Evolutionary conservation across 768 basidiomycete genomes (phyloP), one percentile per base, ranked within the genome.

Genomic region (Lactarius deliciosus): DNA sequence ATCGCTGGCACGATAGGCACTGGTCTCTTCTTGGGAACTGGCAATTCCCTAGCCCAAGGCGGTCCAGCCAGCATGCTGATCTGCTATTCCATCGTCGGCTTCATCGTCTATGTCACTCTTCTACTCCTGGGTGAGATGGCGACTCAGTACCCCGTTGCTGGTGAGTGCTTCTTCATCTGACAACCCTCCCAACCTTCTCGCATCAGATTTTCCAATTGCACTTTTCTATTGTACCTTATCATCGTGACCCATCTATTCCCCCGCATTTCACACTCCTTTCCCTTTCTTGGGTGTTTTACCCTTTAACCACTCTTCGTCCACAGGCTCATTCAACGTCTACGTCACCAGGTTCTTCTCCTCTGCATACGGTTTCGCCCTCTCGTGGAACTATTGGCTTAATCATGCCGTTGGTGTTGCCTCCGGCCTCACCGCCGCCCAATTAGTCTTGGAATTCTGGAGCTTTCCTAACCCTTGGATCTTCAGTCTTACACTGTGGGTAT

Each of bases 321-420:
- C 67, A 77, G 94, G 94, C 3, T 94, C 92, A 8, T 96, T 96
- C 81, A 94, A 90, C 70, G 85, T 90, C 0, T 94, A 95, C 72
- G 81, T 90, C 0, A 89, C 86, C 2, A 88, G 94, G 45, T 94
- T 96, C 78, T 88, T 96, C 74, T 93, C 91, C 9, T 90, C 92
- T 0, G 86, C 90, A 2, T 94, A 92, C 74, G 92, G 91, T 1
- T 95, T 95, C 70, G 91, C 92, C 2, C 79, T 94, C 36, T 86
- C 88, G 0, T 94, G 91, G 91, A 93, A 93, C 73, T 94, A 94
- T 73, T 93, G 91, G 91, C 90, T 92, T 78, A 92, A 92, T 72
- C 90, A 92, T 75, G 90, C 91, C 2, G 88, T 93, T 32, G 90
- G 89, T 0, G 86, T 95, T 16, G 93, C 92, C 0, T 89, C 91